A percentile compares a stretch with the other conserved stretches of the same genome.
Conservation (phyloP, 345 rosid genomes). For the Citrus mangshanensis region DNA sequence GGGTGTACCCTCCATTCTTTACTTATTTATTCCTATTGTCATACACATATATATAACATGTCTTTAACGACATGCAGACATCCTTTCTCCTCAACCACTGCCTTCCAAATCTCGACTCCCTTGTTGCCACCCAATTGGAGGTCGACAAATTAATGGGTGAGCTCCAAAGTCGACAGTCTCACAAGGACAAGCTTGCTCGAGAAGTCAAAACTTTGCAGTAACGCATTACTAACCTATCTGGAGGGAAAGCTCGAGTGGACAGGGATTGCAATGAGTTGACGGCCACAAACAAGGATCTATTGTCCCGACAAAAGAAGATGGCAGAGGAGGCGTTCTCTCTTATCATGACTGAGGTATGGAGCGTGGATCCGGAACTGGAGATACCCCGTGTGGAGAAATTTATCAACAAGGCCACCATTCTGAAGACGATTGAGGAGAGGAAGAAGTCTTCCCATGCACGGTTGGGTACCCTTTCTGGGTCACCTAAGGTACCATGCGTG, state of each 20-base stretch:
- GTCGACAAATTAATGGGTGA: fast-evolving
- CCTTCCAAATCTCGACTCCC: fast-evolving
- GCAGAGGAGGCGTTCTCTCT: too few relatives aligned
- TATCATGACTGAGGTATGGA: too few relatives aligned
- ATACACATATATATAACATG: fast-evolving
- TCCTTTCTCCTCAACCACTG: too few relatives aligned
- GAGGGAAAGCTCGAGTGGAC: too few relatives aligned
- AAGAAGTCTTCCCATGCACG: fast-evolving
- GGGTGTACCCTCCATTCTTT: too few relatives aligned
- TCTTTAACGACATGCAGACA: fast-evolving
- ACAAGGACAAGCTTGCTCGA: fast-evolving
- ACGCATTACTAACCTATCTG: fast-evolving
- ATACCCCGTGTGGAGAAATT: too few relatives aligned
- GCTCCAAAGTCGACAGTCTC: fast-evolving
- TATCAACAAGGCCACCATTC: too few relatives aligned
- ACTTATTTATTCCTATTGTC: fast-evolving
- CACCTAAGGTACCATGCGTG: too few relatives aligned
- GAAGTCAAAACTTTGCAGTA: fast-evolving
- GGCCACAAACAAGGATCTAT: fast-evolving
- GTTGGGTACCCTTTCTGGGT: fast-evolving
- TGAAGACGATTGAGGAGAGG: fast-evolving
- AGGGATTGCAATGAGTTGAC: fast-evolving
- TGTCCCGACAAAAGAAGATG: fast-evolving
- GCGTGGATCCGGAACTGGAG: too few relatives aligned
- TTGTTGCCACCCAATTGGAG: fast-evolving